Evolutionary conservation across 2,329 filamentous ascomycete genomes (phyloP).

Genomic region (Trichoderma pleuroti): DNA sequence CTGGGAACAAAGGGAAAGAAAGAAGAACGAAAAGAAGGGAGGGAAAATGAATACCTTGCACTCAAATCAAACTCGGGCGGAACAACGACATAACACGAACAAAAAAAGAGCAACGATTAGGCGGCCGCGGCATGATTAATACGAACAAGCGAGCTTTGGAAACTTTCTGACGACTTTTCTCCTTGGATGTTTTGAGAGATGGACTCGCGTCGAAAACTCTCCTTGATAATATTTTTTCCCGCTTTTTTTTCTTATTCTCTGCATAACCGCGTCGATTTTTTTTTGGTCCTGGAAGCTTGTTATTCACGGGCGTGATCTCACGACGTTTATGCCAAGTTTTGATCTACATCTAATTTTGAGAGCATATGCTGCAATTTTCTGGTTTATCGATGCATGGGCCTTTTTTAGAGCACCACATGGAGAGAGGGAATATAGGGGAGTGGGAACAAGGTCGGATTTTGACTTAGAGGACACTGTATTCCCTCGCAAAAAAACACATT

Average conservation of each 20-base stretch:
- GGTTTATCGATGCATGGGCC: neutral
- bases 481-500: neutral
- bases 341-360: neutral
- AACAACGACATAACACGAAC: neutral
- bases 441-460: neutral
- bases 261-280: slow-evolving; percentile 6
- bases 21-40: neutral
- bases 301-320: neutral
- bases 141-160: slow-evolving; percentile 15
- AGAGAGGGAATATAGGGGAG: neutral
- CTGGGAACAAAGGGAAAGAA: neutral
- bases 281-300: neutral
- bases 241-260: neutral
- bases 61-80: neutral
- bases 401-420: neutral
- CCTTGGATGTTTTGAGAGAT: neutral
- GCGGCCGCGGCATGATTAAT: slow-evolving; percentile 5
- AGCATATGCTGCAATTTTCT: slow-evolving; percentile 1
- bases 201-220: neutral
- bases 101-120: neutral
- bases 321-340: slow-evolving; percentile 10
- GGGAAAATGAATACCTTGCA: neutral
- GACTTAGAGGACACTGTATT: neutral
- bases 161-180: neutral
- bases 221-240: neutral